Base-by-base conservation (phyloP, 2,329 filamentous ascomycete genomes). In the Hirsutella thompsonii region DNA sequence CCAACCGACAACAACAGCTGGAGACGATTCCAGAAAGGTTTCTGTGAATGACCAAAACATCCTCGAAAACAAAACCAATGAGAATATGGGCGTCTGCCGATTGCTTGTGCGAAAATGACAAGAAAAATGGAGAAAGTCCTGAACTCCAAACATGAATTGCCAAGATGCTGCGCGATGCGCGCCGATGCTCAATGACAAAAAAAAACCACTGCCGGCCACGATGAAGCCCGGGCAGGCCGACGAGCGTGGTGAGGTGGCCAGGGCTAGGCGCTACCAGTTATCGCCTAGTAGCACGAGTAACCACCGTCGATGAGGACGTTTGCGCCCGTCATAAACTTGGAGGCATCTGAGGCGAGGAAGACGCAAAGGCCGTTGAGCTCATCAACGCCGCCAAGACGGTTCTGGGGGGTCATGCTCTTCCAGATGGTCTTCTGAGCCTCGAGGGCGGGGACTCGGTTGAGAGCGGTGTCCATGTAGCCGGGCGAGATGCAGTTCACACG, bases 401-500 rank as follows among this genome's bases (percentile, higher is more conserved):
- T 72, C 70, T 86, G 81, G 9, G 83, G 83, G 8, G 83, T 88
- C 46, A 83, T 58, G 30, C 73, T 74, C 52, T 76, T 76, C 83
- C 83, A 88, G 61, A 86, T 83, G 64, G 80, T 81, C 77, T 87
- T 87, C 70, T 87, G 81, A 37, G 80, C 81, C 48, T 88, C 82
- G 18, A 88, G 76, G 32, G 80, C 80, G 19, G 82, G 81, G 8
- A 85, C 81, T 45, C 80, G 79, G 74, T 87, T 89, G 47, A 87
- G 69, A 5, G 80, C 81, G 5, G 84, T 92, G 67, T 89, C 83
- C 79, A 90, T 89, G 68, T 90, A 90, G 23, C 84, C 84, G 18
- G 85, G 84, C 6, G 79, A 85, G 63, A 90, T 87, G 61, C 77
- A 81, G 72, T 92, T 92, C 54, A 89, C 83, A 30, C 84, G 80